These are phyloP conservation scores for Helotiales sp. DNA, from an alignment of 2,329 filamentous ascomycete genomes.

Conservation along the genomic window DNA sequence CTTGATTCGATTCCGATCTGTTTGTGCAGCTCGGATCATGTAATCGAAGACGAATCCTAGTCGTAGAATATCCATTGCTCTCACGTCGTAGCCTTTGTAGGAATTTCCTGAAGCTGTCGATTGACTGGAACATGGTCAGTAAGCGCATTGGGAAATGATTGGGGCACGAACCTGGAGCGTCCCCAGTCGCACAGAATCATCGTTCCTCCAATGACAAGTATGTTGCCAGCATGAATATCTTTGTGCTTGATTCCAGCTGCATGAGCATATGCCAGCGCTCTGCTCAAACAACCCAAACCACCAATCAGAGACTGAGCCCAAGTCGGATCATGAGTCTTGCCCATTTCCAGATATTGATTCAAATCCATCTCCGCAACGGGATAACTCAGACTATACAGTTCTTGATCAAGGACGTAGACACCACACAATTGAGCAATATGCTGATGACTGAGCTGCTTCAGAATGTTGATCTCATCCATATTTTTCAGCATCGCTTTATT, in stretches of 20 bases:
- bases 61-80: background rate
- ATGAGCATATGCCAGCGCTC: background rate
- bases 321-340: background rate
- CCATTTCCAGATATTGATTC: background rate
- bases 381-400: slow-evolving; percentile 1
- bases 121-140: background rate
- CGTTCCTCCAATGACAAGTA: slow-evolving; percentile 4
- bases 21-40: background rate
- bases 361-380: background rate
- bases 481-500: background rate
- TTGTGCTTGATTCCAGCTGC: slow-evolving; percentile 2
- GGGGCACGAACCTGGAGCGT: background rate
- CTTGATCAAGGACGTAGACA: background rate
- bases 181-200: slow-evolving; percentile 7
- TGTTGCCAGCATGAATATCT: background rate
- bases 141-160: too few relatives aligned
- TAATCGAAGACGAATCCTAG: background rate
- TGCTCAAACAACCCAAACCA: background rate
- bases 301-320: background rate
- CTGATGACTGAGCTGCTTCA: background rate
- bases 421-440: background rate
- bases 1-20: background rate
- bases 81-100: background rate
- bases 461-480: background rate
- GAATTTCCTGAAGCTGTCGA: too few relatives aligned